These are phyloP conservation scores for Dichomitus squalens DNA, from an alignment of 1,284 basidiomycete species.

Conservation along the genomic window DNA sequence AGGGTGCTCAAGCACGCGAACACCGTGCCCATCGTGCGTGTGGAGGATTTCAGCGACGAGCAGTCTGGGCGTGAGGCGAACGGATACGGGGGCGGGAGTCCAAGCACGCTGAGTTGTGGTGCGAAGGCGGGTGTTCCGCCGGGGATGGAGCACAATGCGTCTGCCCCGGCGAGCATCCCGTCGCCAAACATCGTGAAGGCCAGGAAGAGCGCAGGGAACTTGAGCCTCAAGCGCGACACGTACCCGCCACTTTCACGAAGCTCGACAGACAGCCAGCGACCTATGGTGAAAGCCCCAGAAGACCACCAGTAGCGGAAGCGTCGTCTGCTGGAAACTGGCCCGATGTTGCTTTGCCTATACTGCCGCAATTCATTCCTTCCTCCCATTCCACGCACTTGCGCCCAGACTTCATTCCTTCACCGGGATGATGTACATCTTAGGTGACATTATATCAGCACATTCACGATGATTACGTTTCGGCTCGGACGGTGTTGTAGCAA, in stretches of 20 bases:
- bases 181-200: not conserved
- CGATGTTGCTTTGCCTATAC: no score
- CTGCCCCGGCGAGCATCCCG: constrained; percentile 21
- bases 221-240: not conserved
- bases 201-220: not conserved
- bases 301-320: not conserved
- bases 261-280: not conserved
- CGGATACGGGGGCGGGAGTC: not conserved
- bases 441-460: not conserved
- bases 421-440: not conserved
- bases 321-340: not conserved
- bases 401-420: not conserved
- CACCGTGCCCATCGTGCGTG: constrained; percentile 37
- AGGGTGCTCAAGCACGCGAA: constrained; percentile 32
- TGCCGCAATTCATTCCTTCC: not conserved
- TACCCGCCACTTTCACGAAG: not conserved
- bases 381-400: not conserved
- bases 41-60: constrained; percentile 8
- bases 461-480: not conserved
- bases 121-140: constrained; percentile 40
- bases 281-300: not conserved
- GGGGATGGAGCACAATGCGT: constrained; percentile 31
- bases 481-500: not conserved
- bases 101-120: constrained; percentile 13
- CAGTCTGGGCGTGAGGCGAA: not conserved